Conservation (phyloP, 208 protist genomes). For the Angomonas deanei region DNA sequence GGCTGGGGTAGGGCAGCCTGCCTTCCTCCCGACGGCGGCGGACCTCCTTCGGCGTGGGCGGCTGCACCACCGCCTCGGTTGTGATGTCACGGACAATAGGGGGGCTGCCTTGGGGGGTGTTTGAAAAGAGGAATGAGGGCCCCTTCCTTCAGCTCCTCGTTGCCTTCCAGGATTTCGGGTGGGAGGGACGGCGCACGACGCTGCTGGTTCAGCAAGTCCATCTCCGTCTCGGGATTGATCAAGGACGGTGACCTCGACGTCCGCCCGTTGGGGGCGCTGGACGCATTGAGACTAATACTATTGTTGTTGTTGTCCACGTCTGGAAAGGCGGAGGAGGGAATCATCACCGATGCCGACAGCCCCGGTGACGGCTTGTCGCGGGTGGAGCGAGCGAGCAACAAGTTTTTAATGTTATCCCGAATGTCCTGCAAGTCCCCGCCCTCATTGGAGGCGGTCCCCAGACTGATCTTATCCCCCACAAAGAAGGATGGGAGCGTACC, state of each 20-base stretch:
- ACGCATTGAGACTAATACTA: no score
- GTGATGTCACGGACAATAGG: background rate
- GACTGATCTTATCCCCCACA: no score
- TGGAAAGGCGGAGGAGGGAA: no score
- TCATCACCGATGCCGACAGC: background rate
- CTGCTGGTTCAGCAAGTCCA: background rate
- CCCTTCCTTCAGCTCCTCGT: background rate
- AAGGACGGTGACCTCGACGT: no score
- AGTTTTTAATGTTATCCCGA: no score
- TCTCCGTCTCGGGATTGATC: no score
- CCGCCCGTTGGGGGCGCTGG: no score
- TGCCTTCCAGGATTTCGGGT: background rate
- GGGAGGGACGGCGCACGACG: background rate
- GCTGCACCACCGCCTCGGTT: background rate
- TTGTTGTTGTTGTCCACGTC: no score
- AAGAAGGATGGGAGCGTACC: no score
- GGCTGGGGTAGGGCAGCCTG: slow-evolving; percentile 35
- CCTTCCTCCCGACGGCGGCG: slow-evolving; percentile 9
- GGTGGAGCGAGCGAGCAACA: background rate
- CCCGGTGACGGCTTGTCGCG: background rate
- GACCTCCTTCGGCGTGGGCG: background rate
- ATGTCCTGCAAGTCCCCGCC: no score
- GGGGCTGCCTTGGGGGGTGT: background rate
- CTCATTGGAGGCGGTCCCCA: no score
- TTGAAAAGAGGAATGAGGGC: background rate